Evolutionary conservation across 192 early-diverging fungal species (phyloP).

Genomic region (Coemansia sp.): DNA sequence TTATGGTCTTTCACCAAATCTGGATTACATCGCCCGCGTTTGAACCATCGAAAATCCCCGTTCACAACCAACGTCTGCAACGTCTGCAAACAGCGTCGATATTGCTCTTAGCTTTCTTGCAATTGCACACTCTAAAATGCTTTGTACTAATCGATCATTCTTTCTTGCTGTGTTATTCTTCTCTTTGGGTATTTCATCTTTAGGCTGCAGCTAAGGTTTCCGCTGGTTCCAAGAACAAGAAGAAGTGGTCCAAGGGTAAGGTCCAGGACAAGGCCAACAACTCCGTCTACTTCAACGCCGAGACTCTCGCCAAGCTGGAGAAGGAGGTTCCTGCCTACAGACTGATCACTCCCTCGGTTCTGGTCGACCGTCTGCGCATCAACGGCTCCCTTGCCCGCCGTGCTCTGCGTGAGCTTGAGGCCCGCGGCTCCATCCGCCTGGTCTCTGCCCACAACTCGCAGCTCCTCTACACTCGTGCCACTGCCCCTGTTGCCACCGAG

Average conservation of each 20-base stretch:
- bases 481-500: constrained; percentile 39
- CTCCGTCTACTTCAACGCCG: constrained; percentile 94
- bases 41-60: no score
- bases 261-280: constrained; percentile 99
- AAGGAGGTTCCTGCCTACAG: constrained; percentile 99
- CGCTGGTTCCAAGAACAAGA: constrained; percentile 51
- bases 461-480: constrained; percentile 71
- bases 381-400: constrained; percentile 96
- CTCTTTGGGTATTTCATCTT: no score
- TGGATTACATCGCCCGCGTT: no score
- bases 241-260: constrained; percentile 99
- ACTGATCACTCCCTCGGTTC: constrained; percentile 96
- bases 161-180: no score
- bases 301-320: constrained; percentile 97
- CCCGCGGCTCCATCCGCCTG: constrained; percentile 88
- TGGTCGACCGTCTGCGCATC: constrained; percentile 97
- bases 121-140: no score
- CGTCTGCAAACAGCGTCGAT: not conserved
- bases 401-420: constrained; percentile 91
- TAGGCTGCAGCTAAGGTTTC: constrained; percentile 42
- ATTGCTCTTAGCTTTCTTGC: no score
- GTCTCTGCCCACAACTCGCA: constrained; percentile 91
- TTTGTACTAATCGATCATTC: not conserved
- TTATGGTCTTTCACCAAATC: no score
- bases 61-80: no score